Evolutionary conservation across 2,329 filamentous ascomycete genomes (phyloP).

Genomic region (Diaporthe sp.): DNA sequence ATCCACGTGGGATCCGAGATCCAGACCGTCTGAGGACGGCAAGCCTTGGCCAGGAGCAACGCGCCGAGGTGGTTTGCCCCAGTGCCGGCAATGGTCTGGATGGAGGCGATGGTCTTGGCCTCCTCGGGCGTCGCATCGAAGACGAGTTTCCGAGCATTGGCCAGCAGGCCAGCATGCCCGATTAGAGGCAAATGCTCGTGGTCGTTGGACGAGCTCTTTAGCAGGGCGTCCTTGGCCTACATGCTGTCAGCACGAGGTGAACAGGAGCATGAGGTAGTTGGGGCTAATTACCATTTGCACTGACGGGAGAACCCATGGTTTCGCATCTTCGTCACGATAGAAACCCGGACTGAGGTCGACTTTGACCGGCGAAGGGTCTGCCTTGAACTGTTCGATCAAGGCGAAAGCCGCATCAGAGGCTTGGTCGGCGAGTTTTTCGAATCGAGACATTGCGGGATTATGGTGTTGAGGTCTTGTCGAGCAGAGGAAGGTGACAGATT

Average conservation of each 20-base stretch:
- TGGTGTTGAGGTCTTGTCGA: no score
- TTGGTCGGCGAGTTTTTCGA: neutral
- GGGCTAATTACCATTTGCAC: neutral
- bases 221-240: neutral
- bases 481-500: neutral
- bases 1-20: neutral
- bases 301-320: neutral
- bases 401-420: neutral
- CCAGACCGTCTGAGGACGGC: neutral
- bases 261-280: no score
- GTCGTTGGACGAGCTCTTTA: neutral
- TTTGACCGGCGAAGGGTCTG: neutral
- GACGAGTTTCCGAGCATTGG: neutral
- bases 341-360: conserved; percentile 3
- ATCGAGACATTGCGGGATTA: neutral
- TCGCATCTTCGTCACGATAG: conserved; percentile 6
- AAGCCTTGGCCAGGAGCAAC: neutral
- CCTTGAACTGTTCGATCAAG: neutral
- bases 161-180: neutral
- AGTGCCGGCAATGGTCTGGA: conserved; percentile 3
- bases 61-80: conserved; percentile 3
- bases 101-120: neutral
- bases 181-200: neutral
- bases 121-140: neutral
- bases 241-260: neutral